These are phyloP conservation scores for Echium plantagineum DNA, from an alignment of 257 asterid genomes.

Conservation along the genomic window DNA sequence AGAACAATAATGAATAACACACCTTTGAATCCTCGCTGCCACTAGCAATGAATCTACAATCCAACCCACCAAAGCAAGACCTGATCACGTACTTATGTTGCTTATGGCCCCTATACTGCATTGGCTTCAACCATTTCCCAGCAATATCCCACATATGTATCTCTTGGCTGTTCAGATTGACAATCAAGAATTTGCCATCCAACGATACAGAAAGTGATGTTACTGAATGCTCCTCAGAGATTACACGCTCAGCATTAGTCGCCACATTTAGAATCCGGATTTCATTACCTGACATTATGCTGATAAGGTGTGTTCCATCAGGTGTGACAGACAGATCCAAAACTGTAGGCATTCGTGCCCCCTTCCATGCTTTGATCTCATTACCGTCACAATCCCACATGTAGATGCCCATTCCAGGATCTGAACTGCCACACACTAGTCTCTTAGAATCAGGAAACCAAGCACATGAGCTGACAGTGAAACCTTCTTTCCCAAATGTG, in stretches of 20 bases:
- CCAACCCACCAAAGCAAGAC: conserved; percentile 92
- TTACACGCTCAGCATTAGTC: conserved; percentile 50
- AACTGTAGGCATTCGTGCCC: conserved; percentile 84
- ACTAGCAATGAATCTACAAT: conserved; percentile 67
- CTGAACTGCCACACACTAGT: conserved; percentile 89
- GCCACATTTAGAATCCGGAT: conserved; percentile 59
- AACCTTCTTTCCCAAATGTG: conserved; percentile 59
- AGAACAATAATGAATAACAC: conserved; percentile 10
- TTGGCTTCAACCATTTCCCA: conserved; percentile 37
- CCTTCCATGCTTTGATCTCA: conserved; percentile 82
- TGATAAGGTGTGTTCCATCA: conserved; percentile 71
- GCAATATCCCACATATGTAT: conserved; percentile 86
- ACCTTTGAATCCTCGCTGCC: conserved; percentile 96
- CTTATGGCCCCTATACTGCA: conserved; percentile 60
- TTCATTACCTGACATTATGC: conserved; percentile 70
- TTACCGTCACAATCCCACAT: conserved; percentile 90
- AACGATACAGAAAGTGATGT: conserved; percentile 76
- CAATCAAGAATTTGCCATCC: conserved; percentile 61
- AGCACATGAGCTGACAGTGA: conserved; percentile 77
- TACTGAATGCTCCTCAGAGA: conserved; percentile 60
- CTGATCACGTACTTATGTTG: conserved; percentile 78
- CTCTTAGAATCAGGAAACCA: conserved; percentile 95
- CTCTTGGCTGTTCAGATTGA: conserved; percentile 91
- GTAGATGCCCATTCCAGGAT: conserved; percentile 75
- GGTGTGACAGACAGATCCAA: conserved; percentile 85